Base-by-base conservation (phyloP, 441 rosid species). In the Jatropha podagrica region DNA sequence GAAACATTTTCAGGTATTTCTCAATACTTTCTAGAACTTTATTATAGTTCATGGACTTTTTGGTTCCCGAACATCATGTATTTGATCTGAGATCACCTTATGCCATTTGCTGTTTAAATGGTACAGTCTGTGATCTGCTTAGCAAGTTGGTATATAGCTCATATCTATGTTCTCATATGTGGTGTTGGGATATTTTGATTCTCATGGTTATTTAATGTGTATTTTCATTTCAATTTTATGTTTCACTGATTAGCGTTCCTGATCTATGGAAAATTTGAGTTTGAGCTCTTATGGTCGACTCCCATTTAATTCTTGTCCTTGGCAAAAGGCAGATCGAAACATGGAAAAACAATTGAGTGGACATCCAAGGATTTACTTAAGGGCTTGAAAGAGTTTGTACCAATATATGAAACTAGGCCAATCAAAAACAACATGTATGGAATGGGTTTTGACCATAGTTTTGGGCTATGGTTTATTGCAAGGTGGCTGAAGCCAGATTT, bases 251-350 rank as follows among this genome's bases (percentile, higher is more conserved):
- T 20, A 52, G 38, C 38, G 2, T 2, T 75, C 26, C 13, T 55
- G 27, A 32, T 46, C n/a, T 48, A 13, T 8, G 49, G 8, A 17
- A 40, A 65, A 20, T n/a, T 46, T 41, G 41, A 55, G 44, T 54
- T 73, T 54, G 67, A 64, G 56, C 76, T 81, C 78, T 85, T 81
- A 85, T 77, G 9, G 71, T 81, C 70, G 75, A 76, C 65, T 62
- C 81, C 86, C 75, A 75, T 86, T 89, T 86, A 85, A 88, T 86
- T 89, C 37, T 79, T 84, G 69, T 85, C 90, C 82, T 88, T 89
- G 92, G 87, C 88, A 89, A 94, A 92, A 91, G 99, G 98, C 98
- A 96, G 99, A 94, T 90, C 98, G 93, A 96, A 90, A 96, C 95
- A 88, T 79, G 98, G 97, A 77, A 92, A 91, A 83, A 87, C 85